These are phyloP conservation scores for Erodium trifolium DNA, from an alignment of 441 rosid genomes.

Conservation along the genomic window DNA sequence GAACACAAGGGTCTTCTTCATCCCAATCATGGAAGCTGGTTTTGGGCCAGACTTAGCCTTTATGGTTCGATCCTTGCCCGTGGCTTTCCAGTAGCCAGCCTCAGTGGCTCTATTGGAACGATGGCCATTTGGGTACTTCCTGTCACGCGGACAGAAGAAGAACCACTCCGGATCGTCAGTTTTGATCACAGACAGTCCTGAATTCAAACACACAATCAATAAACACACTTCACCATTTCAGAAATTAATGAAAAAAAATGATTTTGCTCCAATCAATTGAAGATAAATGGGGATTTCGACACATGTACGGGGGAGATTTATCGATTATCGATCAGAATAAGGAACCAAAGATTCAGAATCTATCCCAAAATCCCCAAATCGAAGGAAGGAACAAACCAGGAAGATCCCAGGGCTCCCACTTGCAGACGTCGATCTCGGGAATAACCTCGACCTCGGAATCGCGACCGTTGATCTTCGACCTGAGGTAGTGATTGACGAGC, in stretches of 20 bases:
- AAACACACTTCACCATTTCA: neutral
- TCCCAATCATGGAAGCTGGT: slow-evolving; percentile 36
- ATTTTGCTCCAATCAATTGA: neutral
- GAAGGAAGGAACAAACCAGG: slow-evolving; percentile 35
- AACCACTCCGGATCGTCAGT: slow-evolving; percentile 88
- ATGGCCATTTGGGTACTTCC: slow-evolving; percentile 86
- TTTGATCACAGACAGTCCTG: slow-evolving; percentile 73
- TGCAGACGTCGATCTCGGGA: slow-evolving; percentile 79
- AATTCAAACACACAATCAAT: slow-evolving; percentile 3
- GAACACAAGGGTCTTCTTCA: slow-evolving; percentile 92
- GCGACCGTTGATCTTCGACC: slow-evolving; percentile 73
- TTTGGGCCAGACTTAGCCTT: slow-evolving; percentile 34
- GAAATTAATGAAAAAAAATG: neutral
- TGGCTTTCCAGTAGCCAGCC: slow-evolving; percentile 89
- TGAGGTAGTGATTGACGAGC: slow-evolving; percentile 68
- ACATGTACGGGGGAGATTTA: neutral
- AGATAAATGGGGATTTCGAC: slow-evolving; percentile 12
- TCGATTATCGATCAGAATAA: slow-evolving; percentile 1
- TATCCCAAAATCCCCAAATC: neutral
- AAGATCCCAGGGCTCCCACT: slow-evolving; percentile 92
- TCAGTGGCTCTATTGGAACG: slow-evolving; percentile 86
- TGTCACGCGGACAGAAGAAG: slow-evolving; percentile 83
- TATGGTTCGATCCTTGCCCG: slow-evolving; percentile 86
- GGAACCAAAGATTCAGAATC: slow-evolving; percentile 28
- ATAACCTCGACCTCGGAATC: slow-evolving; percentile 60